Evolutionary conservation across 371 early-diverging fungal genomes (phyloP).

Genomic region (Nematocida sp.): DNA sequence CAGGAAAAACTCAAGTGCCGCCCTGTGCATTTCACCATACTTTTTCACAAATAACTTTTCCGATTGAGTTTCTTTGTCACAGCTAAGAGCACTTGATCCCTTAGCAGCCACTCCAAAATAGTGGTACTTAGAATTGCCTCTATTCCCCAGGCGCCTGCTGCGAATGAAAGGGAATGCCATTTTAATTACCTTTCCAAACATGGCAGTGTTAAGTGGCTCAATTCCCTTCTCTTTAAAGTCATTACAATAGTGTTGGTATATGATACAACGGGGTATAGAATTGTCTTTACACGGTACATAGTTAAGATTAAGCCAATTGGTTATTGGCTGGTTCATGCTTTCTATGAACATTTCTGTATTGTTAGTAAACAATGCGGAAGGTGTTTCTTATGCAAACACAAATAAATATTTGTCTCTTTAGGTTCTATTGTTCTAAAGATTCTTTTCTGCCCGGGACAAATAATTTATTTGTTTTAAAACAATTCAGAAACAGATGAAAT

Average conservation of each 20-base stretch:
- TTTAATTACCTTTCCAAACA: slow-evolving; percentile 74
- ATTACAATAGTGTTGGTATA: slow-evolving; percentile 73
- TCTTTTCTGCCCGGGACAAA: not conserved
- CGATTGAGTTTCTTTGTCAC: slow-evolving; percentile 1
- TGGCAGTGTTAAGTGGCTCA: slow-evolving; percentile 73
- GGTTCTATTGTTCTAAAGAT: slow-evolving; percentile 18
- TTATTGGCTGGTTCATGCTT: slow-evolving; percentile 61
- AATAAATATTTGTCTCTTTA: slow-evolving; percentile 1
- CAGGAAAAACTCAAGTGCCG: slow-evolving; percentile 8
- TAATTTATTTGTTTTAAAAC: not conserved
- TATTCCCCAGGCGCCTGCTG: slow-evolving; percentile 73
- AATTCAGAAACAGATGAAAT: too few species aligned
- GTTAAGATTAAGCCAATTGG: slow-evolving; percentile 71
- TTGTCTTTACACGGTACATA: slow-evolving; percentile 71
- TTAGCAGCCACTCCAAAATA: slow-evolving; percentile 70
- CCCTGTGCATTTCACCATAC: slow-evolving; percentile 39
- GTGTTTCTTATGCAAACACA: not conserved
- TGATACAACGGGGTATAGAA: slow-evolving; percentile 73
- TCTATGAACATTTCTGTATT: slow-evolving; percentile 56
- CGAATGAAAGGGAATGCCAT: slow-evolving; percentile 73
- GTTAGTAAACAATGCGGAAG: slow-evolving; percentile 50
- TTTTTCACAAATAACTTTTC: slow-evolving; percentile 24
- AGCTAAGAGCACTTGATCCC: not conserved
- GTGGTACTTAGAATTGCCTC: slow-evolving; percentile 74
- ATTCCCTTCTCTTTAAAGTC: slow-evolving; percentile 69